These are phyloP conservation scores for Pleodorina starrii DNA, from an alignment of 139 green algal species.

Conservation along the genomic window DNA sequence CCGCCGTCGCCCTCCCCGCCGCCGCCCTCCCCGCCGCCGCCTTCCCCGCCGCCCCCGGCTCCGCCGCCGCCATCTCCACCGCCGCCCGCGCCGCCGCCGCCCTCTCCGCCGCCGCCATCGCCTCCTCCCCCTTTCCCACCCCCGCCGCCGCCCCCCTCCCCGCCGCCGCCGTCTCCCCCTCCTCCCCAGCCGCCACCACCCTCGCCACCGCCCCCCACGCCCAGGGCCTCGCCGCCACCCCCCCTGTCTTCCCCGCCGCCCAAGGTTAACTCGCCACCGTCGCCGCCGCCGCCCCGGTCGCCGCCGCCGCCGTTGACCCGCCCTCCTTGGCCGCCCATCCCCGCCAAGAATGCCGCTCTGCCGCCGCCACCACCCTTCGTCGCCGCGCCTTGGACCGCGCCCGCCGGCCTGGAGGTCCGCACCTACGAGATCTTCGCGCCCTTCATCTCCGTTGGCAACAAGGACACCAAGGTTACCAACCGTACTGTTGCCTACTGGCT, in stretches of 20 bases:
- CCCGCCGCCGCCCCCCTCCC: neutral
- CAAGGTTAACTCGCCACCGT: too few species aligned
- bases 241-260: neutral
- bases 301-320: neutral
- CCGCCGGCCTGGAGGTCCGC: neutral
- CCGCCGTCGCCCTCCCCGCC: slow-evolving; percentile 9
- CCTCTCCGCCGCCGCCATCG: neutral
- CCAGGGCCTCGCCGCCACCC: neutral
- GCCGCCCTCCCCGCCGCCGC: slow-evolving; percentile 1
- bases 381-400: neutral
- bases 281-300: neutral
- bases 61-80: neutral
- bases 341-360: slow-evolving; percentile 24
- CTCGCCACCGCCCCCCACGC: neutral
- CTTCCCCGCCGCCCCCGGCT: neutral
- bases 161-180: neutral
- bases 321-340: neutral
- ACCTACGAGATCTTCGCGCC: slow-evolving; percentile 43
- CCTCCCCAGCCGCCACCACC: neutral
- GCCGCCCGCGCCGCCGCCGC: neutral
- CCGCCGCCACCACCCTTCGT: neutral
- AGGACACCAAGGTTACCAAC: neutral
- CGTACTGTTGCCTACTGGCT: slow-evolving; percentile 35
- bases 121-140: slow-evolving; percentile 11
- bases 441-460: neutral